These are phyloP conservation scores for Chlorella sp. DNA, from an alignment of 139 green algal genomes.

Conservation along the genomic window DNA sequence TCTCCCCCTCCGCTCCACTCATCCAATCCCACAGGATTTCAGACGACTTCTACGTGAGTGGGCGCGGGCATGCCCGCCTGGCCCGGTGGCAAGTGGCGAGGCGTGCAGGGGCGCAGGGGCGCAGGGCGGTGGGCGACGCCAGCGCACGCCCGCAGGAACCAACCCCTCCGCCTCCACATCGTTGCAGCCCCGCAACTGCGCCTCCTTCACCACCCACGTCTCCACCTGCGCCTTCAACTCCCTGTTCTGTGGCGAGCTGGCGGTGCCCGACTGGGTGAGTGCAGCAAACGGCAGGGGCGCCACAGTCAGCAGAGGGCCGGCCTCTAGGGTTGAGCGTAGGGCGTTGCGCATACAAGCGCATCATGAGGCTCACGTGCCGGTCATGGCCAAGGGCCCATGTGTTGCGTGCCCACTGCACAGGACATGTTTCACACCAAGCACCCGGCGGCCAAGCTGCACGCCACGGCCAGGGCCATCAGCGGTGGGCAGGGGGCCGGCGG, in stretches of 20 bases:
- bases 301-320: too few species aligned
- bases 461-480: constrained; percentile 60
- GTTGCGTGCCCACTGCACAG: too few species aligned
- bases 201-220: constrained; percentile 86
- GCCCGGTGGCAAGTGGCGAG: too few species aligned
- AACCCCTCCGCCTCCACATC: too few species aligned
- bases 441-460: constrained; percentile 51
- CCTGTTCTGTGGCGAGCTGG: constrained; percentile 62
- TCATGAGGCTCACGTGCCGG: too few species aligned
- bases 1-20: too few species aligned
- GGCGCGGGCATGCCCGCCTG: too few species aligned
- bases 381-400: too few species aligned
- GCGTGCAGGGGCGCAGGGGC: background rate
- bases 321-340: too few species aligned
- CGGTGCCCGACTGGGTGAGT: constrained; percentile 49
- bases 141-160: background rate
- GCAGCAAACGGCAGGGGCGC: too few species aligned
- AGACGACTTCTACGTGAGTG: constrained; percentile 79
- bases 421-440: constrained; percentile 66
- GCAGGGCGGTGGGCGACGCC: background rate
- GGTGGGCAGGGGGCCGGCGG: constrained; percentile 10
- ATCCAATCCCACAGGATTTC: too few species aligned
- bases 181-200: constrained; percentile 29
- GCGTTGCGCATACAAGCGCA: too few species aligned
- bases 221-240: constrained; percentile 84